Evolutionary conservation across 495 filamentous ascomycete genomes (phyloP).

Genomic region (Penicillium fimorum): DNA sequence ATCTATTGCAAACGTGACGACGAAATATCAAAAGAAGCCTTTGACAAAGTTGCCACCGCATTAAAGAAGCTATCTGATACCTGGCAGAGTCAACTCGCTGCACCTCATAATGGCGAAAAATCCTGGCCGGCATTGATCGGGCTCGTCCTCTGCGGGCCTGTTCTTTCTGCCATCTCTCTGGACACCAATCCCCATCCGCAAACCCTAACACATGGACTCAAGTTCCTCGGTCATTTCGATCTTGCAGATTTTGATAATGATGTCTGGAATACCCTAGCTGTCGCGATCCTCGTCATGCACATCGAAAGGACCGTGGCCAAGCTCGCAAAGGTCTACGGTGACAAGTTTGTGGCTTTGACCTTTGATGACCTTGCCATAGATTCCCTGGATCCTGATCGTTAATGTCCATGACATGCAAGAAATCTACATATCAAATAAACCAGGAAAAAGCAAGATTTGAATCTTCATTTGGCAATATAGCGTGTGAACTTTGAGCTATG

Average conservation of each 20-base stretch:
- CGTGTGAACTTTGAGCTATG: background rate
- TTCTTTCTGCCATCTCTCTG: conserved; percentile 42
- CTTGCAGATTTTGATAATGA: conserved; percentile 40
- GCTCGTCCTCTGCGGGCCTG: conserved; percentile 41
- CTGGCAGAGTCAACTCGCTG: background rate
- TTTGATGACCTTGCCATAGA: background rate
- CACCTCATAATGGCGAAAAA: background rate
- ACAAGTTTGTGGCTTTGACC: background rate
- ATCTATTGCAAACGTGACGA: conserved; percentile 30
- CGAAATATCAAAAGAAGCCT: conserved; percentile 31
- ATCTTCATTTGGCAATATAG: background rate
- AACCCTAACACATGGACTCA: conserved; percentile 12
- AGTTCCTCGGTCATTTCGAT: conserved; percentile 41
- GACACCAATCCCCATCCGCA: conserved; percentile 29
- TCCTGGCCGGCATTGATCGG: conserved; percentile 35
- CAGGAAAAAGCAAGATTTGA: background rate
- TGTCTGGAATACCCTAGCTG: conserved; percentile 49
- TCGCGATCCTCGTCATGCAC: conserved; percentile 42
- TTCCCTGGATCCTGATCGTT: background rate
- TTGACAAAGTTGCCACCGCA: conserved; percentile 26
- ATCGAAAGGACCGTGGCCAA: conserved; percentile 36
- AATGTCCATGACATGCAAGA: background rate
- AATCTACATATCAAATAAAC: background rate
- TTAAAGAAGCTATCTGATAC: conserved; percentile 29
- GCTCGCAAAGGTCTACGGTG: conserved; percentile 21